Base-by-base conservation (phyloP, 495 filamentous ascomycete genomes). In the Podospora conica region DNA sequence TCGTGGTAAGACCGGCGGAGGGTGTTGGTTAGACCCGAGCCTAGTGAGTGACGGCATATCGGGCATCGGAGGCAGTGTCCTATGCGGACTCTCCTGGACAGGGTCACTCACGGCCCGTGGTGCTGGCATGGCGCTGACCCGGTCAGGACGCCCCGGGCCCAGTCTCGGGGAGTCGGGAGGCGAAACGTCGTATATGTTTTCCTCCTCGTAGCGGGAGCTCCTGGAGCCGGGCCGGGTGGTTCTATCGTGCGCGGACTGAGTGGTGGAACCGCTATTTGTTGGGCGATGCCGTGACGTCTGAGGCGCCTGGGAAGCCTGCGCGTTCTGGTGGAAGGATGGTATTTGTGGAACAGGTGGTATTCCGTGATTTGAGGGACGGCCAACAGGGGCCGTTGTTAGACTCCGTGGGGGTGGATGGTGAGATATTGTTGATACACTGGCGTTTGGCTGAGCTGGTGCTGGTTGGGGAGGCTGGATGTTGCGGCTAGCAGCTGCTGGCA, bases 131-230 rank as follows among this genome's bases (percentile, higher is more conserved):
- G 67, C 60, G 12, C 63, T 61, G n/a, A 25, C 55, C 31, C 25
- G 68, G 21, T 65, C 57, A 18, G 61, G 62, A 18, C 66, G 67
- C 9, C 60, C 59, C 3, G 67, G 59, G 12, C 66, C 64, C 60
- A 70, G 28, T 3, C 66, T 20, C 21, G 79, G 82, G 8, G 83
- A 80, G n/a, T 77, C 79, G 4, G 81, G 80, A 1, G 83, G 83
- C n/a, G 83, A 84, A 12, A 84, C 82, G 67, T 84, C 81, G 65
- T 86, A 86, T 1, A 86, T 77, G 56, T 84, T 82, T 11, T 81
- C 81, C 20, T 66, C 73, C 3, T 69, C 70, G 5, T 72, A 72
- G 1, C 70, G 64, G 20, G 75, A 74, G 24, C 55, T 57, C 10
- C 70, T 70, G 1, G 72, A 71, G 18, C 58, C 8, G n/a, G 73